Conservation (phyloP, 495 filamentous ascomycete genomes). For the Rhizodiscina lignyota region DNA sequence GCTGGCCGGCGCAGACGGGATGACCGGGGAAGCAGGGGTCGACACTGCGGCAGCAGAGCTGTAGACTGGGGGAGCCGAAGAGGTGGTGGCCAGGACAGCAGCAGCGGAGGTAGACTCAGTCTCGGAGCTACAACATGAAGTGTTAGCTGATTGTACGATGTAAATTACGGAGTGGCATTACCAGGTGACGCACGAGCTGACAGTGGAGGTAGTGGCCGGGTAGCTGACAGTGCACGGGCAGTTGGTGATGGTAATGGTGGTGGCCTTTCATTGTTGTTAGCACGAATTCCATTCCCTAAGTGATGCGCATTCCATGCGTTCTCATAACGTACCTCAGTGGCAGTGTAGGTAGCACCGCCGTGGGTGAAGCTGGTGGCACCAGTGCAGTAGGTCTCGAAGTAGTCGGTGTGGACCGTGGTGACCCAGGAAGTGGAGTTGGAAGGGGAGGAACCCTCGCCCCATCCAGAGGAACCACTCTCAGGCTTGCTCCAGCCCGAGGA, state of each 20-base stretch:
- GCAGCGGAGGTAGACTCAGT: slow-evolving; percentile 1
- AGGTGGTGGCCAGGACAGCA: slow-evolving; percentile 2
- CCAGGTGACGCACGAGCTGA: slow-evolving; percentile 38
- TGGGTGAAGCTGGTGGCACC: slow-evolving; percentile 51
- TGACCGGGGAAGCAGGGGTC: too few species aligned
- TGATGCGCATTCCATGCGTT: slow-evolving; percentile 2
- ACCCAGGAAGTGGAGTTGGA: too few species aligned
- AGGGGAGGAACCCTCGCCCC: too few species aligned
- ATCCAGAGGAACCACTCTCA: too few species aligned
- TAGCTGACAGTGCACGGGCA: slow-evolving; percentile 65
- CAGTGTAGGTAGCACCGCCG: slow-evolving; percentile 58
- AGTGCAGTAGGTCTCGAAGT: slow-evolving; percentile 20
- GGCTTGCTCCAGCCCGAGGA: too few species aligned
- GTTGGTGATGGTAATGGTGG: slow-evolving; percentile 65
- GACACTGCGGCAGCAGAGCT: slow-evolving; percentile 1
- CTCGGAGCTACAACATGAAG: neutral
- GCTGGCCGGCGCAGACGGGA: too few species aligned
- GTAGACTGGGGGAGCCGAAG: slow-evolving; percentile 2
- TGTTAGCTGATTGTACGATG: too few species aligned
- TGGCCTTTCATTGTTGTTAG: slow-evolving; percentile 40
- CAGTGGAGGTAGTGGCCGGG: slow-evolving; percentile 44
- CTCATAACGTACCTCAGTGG: slow-evolving; percentile 42
- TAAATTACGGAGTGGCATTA: neutral
- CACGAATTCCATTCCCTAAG: too few species aligned
- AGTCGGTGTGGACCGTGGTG: too few species aligned